A percentile compares a stretch with the other conserved stretches of the same genome.
These are phyloP conservation scores for Solanum hybrid DNA, from an alignment of 305 asterid species.

Conservation along the genomic window DNA sequence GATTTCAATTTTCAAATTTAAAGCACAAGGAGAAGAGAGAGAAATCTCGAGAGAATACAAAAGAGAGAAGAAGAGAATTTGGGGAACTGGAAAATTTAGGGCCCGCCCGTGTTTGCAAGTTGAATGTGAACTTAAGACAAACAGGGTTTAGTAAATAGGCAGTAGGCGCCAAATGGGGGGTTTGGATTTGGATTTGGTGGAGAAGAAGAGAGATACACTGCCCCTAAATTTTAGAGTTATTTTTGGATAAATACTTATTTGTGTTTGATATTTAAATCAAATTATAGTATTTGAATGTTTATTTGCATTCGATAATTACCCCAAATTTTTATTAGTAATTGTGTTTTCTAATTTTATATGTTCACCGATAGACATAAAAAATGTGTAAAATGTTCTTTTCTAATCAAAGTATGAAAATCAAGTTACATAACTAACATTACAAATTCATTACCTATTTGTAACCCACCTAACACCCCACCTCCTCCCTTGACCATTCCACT, in stretches of 20 bases:
- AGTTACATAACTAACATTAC: background rate
- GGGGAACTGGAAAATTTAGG: background rate
- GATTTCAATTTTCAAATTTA: background rate
- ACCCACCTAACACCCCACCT: background rate
- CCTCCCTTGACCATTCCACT: background rate
- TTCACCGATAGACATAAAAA: too few relatives aligned
- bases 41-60: background rate
- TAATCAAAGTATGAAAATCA: background rate
- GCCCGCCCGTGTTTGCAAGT: background rate
- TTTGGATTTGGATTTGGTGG: background rate
- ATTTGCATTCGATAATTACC: too few relatives aligned
- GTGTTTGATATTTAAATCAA: background rate
- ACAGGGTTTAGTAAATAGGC: background rate
- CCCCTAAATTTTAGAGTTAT: background rate
- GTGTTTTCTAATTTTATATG: too few relatives aligned
- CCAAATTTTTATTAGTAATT: too few relatives aligned
- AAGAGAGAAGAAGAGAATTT: background rate
- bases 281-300: too few relatives aligned
- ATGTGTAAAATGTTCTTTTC: too few relatives aligned
- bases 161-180: background rate
- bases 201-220: background rate
- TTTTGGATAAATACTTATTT: background rate
- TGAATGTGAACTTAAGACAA: background rate
- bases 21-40: background rate
- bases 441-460: too few relatives aligned